A percentile compares a stretch with the other conserved stretches of the same genome.
Evolutionary conservation across 805 yeast species (phyloP).

Genomic region (Candida ovalis): DNA sequence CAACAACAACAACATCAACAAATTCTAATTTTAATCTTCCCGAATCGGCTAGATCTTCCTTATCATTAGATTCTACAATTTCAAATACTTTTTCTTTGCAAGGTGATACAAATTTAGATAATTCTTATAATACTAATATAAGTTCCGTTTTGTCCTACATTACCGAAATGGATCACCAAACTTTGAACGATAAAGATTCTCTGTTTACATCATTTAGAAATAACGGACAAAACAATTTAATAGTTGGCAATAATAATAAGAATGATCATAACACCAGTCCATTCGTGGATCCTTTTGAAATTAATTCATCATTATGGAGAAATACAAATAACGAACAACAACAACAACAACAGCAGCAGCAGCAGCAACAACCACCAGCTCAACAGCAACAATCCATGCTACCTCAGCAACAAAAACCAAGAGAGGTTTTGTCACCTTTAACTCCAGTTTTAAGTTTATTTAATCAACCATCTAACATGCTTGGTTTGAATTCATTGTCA

Average conservation of each 20-base stretch:
- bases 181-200: slow-evolving; percentile 14
- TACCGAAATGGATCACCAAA: slow-evolving; percentile 20
- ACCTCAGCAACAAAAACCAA: background rate
- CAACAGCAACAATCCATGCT: background rate
- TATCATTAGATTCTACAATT: slow-evolving; percentile 17
- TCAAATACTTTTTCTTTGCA: slow-evolving; percentile 12
- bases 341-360: background rate
- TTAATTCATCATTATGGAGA: slow-evolving; percentile 23
- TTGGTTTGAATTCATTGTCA: slow-evolving; percentile 1
- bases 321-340: background rate
- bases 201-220: slow-evolving; percentile 5
- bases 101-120: slow-evolving; percentile 9
- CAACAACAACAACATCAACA: slow-evolving; percentile 3
- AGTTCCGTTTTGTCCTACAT: slow-evolving; percentile 14
- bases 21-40: background rate
- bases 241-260: background rate
- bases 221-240: background rate
- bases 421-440: slow-evolving; percentile 15
- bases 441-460: slow-evolving; percentile 15
- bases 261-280: slow-evolving; percentile 1
- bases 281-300: slow-evolving; percentile 24
- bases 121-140: slow-evolving; percentile 12
- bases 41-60: slow-evolving; percentile 20
- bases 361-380: background rate
- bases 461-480: slow-evolving; percentile 9